Base-by-base conservation (phyloP, 495 filamentous ascomycete genomes). In the Podospora bellae-mahoneyi region DNA sequence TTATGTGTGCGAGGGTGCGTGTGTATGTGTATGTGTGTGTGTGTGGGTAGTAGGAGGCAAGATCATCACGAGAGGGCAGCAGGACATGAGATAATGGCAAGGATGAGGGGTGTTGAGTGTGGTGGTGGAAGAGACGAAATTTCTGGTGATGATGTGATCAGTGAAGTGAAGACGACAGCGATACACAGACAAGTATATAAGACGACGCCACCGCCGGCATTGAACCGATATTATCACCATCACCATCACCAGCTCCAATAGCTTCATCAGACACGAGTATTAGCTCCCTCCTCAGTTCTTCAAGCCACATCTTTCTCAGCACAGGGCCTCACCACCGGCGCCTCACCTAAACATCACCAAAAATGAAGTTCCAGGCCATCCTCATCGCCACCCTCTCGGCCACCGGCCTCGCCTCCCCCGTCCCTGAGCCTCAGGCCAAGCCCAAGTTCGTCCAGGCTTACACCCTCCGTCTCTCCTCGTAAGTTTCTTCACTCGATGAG, bases 391-490 rank as follows among this genome's bases (percentile, higher is more conserved):
- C 68, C 53, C 65, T 74, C 60, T 64, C 72, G 48, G 34, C 66
- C 39, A 57, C 64, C 3, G 68, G 28, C 66, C 66, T 70, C 7
- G 67, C 69, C 34, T 68, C 20, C 48, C 66, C 70, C 57, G 18
- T 71, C 65, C 59, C 56, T 30, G 64, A 5, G 30, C 6, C 39
- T 48, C 39, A 48, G 18, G 67, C 61, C 53, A 62, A 28, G 13
- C 48, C 62, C 53, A 66, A 20, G 55, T 53, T 53, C 32, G 39
- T 62, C n/a, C 57, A 39, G 3, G 7, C 68, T 32, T 76, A 72
- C 57, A 69, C 65, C n/a, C 66, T 76, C 34, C 66, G 68, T 5
- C 48, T 76, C 55, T 64, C 71, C 20, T 69, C 72, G 74, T 73
- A 73, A 34, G 70, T 65, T 7, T 15, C 3, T 10, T 10, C 10